phyloP scores from a whole-genome alignment of 148 eudicot genomes.

The Cornus controversa region DNA sequence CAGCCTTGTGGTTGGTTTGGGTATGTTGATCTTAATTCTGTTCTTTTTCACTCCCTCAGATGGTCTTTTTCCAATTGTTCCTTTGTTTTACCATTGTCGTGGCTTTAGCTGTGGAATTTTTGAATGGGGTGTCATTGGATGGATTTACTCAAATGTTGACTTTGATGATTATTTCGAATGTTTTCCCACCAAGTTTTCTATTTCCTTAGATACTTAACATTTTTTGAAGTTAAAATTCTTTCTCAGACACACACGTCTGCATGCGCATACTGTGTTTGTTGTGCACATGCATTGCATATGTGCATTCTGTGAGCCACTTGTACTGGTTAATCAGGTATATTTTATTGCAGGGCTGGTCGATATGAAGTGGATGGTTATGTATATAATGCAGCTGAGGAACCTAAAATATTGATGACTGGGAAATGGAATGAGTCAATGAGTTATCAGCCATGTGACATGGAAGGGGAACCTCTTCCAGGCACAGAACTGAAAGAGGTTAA shows the following conservation, averaged over 20 bases:
- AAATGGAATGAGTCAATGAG: constrained; percentile 84
- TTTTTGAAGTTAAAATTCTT: background rate
- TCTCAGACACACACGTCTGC: background rate
- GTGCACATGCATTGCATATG: no score
- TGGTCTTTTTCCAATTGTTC: background rate
- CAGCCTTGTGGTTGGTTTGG: constrained; percentile 99
- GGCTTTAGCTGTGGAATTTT: no score
- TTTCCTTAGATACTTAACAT: background rate
- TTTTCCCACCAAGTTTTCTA: no score
- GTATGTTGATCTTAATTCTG: constrained; percentile 35
- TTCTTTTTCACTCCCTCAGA: background rate
- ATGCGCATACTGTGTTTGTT: background rate
- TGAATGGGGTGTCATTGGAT: no score
- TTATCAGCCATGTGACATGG: constrained; percentile 88
- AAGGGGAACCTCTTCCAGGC: constrained; percentile 85
- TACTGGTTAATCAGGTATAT: constrained; percentile 2
- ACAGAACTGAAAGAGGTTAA: constrained; percentile 80
- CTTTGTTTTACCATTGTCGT: background rate
- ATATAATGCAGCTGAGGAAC: constrained; percentile 80
- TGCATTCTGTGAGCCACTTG: background rate
- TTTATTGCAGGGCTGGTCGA: constrained; percentile 67
- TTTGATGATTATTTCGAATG: no score
- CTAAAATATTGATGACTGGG: constrained; percentile 85
- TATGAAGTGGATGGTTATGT: constrained; percentile 97
- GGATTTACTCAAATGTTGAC: no score